These are phyloP conservation scores for Coemansia reversa DNA, from an alignment of 192 early-diverging fungal species.

Conservation along the genomic window DNA sequence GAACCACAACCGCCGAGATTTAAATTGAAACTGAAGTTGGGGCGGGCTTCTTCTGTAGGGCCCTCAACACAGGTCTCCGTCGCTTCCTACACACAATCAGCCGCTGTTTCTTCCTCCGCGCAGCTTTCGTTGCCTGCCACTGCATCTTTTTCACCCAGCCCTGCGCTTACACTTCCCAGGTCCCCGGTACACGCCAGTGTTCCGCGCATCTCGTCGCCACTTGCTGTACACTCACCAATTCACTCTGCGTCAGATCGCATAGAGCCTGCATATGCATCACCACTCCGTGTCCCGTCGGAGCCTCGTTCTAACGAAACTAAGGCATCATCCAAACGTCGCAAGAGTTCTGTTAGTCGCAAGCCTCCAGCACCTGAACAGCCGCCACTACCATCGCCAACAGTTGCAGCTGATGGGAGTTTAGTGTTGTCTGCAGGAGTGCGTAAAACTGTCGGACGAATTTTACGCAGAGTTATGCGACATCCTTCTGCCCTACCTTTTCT, in stretches of 20 bases:
- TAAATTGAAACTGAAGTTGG: conserved; percentile 34
- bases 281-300: conserved; percentile 7
- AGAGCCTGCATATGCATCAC: too few relatives aligned
- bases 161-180: background rate
- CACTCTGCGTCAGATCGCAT: background rate
- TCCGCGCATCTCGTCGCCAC: conserved; percentile 32
- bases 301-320: conserved; percentile 8
- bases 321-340: background rate
- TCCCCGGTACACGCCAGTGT: conserved; percentile 22
- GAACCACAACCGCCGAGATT: conserved; percentile 41
- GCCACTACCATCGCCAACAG: background rate
- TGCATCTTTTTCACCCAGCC: conserved; percentile 7
- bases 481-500: conserved; percentile 59
- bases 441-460: conserved; percentile 32
- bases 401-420: background rate
- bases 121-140: background rate
- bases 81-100: background rate
- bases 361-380: background rate
- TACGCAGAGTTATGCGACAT: conserved; percentile 55
- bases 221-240: conserved; percentile 12
- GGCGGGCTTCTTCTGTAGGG: too few relatives aligned
- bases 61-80: background rate
- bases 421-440: conserved; percentile 3
- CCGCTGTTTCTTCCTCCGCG: background rate
- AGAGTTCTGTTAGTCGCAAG: too few relatives aligned